phyloP scores from a whole-genome alignment of 176 grass and related monocot species.

The Ampelocalamus luodianensis region DNA sequence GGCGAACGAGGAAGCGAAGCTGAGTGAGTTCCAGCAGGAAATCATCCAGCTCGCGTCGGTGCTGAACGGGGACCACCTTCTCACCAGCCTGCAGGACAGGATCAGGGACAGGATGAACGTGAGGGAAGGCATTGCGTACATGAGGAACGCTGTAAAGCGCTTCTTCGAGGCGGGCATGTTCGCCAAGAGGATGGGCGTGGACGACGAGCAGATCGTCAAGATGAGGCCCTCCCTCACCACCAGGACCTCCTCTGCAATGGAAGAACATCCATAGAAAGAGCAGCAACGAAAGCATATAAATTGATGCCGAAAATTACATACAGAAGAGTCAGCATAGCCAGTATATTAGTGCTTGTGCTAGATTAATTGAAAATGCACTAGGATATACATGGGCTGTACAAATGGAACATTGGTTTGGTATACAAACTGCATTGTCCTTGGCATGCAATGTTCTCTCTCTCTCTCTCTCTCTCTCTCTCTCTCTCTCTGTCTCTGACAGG shows the following conservation, averaged over 20 bases:
- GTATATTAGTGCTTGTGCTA: slow-evolving; percentile 17
- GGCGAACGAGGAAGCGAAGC: slow-evolving; percentile 87
- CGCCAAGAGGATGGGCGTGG: slow-evolving; percentile 75
- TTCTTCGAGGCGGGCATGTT: slow-evolving; percentile 81
- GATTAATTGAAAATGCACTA: background rate
- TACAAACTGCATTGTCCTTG: slow-evolving; percentile 21
- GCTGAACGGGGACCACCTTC: slow-evolving; percentile 82
- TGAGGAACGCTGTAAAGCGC: slow-evolving; percentile 55
- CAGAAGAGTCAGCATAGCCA: slow-evolving; percentile 14
- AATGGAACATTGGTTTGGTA: background rate
- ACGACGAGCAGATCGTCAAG: slow-evolving; percentile 85
- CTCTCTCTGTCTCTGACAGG: no score
- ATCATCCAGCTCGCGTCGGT: slow-evolving; percentile 84
- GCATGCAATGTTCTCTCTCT: background rate
- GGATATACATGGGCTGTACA: background rate
- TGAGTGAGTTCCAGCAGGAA: slow-evolving; percentile 95
- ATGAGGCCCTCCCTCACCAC: slow-evolving; percentile 97
- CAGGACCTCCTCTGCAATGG: slow-evolving; percentile 31
- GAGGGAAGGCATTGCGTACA: slow-evolving; percentile 85
- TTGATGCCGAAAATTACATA: background rate
- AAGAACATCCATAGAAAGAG: slow-evolving; percentile 44
- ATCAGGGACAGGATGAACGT: slow-evolving; percentile 77
- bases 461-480: no score
- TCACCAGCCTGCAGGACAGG: slow-evolving; percentile 65
- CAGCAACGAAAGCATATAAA: background rate